Conservation (phyloP, 768 basidiomycete species). For the Paxillus rubicundulus region DNA sequence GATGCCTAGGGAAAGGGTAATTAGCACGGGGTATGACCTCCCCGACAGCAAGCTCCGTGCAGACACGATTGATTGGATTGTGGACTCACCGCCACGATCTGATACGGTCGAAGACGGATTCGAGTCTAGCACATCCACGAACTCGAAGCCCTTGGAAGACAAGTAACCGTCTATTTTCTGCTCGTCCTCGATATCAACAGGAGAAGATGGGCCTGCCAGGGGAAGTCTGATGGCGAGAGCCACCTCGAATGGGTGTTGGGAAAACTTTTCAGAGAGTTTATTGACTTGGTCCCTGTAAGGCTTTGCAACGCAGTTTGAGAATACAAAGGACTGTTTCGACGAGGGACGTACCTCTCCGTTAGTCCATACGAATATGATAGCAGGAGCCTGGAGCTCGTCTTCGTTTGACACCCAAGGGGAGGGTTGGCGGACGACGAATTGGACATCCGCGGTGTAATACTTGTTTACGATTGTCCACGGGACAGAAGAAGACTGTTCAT, state of each 20-base stretch:
- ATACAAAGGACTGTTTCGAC: not conserved
- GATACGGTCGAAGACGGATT: not conserved
- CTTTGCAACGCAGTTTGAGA: constrained; percentile 32
- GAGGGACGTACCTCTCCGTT: constrained; percentile 55
- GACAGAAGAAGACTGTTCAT: constrained; percentile 29
- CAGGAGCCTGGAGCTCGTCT: constrained; percentile 48
- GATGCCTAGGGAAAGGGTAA: constrained; percentile 35
- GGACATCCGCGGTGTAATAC: constrained; percentile 78
- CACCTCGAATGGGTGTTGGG: constrained; percentile 64
- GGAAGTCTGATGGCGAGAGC: constrained; percentile 62
- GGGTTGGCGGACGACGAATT: constrained; percentile 55
- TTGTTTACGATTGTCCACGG: constrained; percentile 79
- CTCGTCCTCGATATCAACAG: constrained; percentile 42
- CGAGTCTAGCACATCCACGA: constrained; percentile 46
- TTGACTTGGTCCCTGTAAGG: constrained; percentile 56
- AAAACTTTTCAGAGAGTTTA: constrained; percentile 46
- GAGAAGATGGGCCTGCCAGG: constrained; percentile 6
- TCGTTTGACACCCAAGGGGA: constrained; percentile 41
- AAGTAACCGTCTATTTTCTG: constrained; percentile 64
- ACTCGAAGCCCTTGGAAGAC: constrained; percentile 73
- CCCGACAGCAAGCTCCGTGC: not conserved
- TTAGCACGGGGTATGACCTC: not conserved
- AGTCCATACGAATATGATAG: constrained; percentile 71
- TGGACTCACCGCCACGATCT: constrained; percentile 18
- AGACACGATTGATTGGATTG: not conserved